Evolutionary conservation across 2,329 filamentous ascomycete species (phyloP), one percentile per base, ranked within the genome.

Genomic region (Coniochaeta sp.): DNA sequence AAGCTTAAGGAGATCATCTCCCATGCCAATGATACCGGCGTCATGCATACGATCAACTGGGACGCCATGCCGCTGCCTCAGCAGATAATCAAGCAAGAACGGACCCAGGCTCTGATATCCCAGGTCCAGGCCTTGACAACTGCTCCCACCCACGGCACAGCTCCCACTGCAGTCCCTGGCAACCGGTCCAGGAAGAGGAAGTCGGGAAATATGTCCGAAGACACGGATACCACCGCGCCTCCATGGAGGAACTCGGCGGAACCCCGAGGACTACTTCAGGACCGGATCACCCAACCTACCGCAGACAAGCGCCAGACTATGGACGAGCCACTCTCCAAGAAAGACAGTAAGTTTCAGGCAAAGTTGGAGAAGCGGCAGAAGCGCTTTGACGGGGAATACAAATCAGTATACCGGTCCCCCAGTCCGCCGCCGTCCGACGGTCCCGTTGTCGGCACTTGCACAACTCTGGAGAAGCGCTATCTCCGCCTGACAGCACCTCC

Each of bases 401-500:
- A 82, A 67, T 79, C 80, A 12, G 74, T 79, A 16, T 80, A 82
- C 65, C 76, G 78, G 63, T 83, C 83, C 32, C 81, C 83, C 14
- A 84, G 80, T 57, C 84, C 85, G 24, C 79, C 80, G 67, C 77
- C 85, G 65, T 73, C 79, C 59, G 75, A 81, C 59, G 87, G 86
- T 38, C 95, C 95, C 10, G 88, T 98, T 36, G 84, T 97, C 62
- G 95, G 95, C 66, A 91, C 89, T 54, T 93, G 89, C 73, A 84
- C 92, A 74, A 82, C 81, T 26, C 79, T 98, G 67, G 93, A 98
- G 76, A 99, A 99, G 81, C 88, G 86, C 71, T 99, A 97, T 72
- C 89, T 98, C 71, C 92, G 95, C 63, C 82, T 99, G 72, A 99
- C 93, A 19, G 87, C 93, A 34, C 88, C 93, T 56, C 95, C 95